Percentiles rank a stretch among this genome's conserved stretches.
Conservation (phyloP, 495 filamentous ascomycete genomes). For the Podospora pseudoanserina region DNA sequence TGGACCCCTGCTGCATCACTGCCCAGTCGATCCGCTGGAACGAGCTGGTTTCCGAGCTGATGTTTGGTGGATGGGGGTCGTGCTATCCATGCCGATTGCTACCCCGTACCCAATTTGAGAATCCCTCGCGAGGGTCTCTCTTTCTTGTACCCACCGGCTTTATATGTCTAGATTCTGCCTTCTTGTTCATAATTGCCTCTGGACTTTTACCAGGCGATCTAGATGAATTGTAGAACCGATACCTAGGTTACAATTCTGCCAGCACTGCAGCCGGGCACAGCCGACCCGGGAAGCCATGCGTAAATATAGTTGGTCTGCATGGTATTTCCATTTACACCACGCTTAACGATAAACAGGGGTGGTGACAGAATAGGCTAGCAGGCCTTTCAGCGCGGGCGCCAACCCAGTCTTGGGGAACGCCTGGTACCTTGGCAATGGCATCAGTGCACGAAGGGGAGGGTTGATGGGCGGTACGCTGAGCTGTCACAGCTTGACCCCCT, state of each 20-base stretch:
- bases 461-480: conserved; percentile 4
- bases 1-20: not conserved
- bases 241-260: not conserved
- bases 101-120: not conserved
- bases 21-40: not conserved
- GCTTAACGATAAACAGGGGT: conserved; percentile 1
- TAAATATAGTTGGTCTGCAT: not conserved
- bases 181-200: not conserved
- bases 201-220: not conserved
- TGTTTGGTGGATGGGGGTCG: conserved; percentile 3
- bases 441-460: not conserved
- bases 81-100: not conserved
- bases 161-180: not conserved
- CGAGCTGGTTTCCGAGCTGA: not conserved
- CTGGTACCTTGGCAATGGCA: conserved; percentile 1
- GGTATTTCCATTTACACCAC: not conserved
- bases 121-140: not conserved
- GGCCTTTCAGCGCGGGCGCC: not conserved
- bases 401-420: not conserved
- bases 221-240: not conserved
- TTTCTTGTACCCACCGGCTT: not conserved
- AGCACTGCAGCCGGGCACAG: not conserved
- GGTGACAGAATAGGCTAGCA: not conserved
- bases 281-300: not conserved
- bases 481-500: conserved; percentile 1